Conservation (phyloP, 2,329 filamentous ascomycete species). For the Aspergillus ochraceus region DNA sequence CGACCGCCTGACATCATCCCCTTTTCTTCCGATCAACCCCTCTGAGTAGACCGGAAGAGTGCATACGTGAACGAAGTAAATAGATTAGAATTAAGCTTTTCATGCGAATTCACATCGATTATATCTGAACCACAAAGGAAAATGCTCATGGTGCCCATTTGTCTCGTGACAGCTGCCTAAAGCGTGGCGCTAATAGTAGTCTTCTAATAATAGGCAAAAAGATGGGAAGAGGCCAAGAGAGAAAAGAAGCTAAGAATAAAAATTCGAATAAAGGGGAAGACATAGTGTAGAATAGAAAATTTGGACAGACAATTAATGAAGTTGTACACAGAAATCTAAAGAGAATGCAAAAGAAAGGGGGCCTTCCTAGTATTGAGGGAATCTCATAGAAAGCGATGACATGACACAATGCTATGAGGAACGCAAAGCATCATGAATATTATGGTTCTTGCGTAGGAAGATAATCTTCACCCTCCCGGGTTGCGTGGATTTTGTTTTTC, state of each 20-base stretch:
- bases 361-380: not conserved
- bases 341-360: not conserved
- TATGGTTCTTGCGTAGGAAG: not conserved
- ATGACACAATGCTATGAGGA: not conserved
- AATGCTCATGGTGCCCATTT: not conserved
- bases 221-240: not conserved
- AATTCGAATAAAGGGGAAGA: not conserved
- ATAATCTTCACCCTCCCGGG: slow-evolving; percentile 16
- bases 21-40: too few relatives aligned
- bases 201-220: not conserved
- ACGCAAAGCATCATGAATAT: not conserved
- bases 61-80: too few relatives aligned
- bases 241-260: not conserved
- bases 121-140: not conserved
- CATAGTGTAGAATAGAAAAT: not conserved
- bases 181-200: not conserved
- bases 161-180: not conserved
- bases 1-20: not conserved
- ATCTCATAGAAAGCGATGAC: not conserved
- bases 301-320: not conserved
- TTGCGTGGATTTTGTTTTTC: slow-evolving; percentile 68
- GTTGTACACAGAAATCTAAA: not conserved
- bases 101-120: not conserved
- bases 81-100: not conserved
- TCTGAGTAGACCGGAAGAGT: too few relatives aligned